Evolutionary conservation across 768 basidiomycete genomes (phyloP).

Genomic region (Strobilomyces dryophilus): DNA sequence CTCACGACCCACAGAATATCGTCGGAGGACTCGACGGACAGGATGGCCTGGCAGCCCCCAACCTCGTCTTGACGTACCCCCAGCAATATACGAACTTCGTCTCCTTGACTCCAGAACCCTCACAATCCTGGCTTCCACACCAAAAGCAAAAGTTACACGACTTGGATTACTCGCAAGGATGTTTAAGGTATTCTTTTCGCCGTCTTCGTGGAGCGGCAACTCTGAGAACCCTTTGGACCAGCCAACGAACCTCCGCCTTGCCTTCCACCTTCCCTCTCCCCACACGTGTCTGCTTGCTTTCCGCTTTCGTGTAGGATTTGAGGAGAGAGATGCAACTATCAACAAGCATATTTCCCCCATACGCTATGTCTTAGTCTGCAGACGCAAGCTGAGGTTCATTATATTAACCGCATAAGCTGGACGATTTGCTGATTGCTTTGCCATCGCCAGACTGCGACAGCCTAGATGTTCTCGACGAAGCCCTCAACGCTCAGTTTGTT

Average conservation of each 20-base stretch:
- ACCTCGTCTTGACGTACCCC: neutral
- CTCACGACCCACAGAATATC: neutral
- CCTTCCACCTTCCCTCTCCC: neutral
- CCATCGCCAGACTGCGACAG: constrained; percentile 44
- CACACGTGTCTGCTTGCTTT: neutral
- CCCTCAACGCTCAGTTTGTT: constrained; percentile 40
- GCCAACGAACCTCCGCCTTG: neutral
- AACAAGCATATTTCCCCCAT: constrained; percentile 45
- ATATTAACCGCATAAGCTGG: neutral
- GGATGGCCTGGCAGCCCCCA: neutral
- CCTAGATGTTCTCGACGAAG: constrained; percentile 44
- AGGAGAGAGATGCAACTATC: constrained; percentile 46
- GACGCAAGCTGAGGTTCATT: constrained; percentile 38
- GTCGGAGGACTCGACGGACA: neutral
- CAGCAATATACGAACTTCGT: neutral
- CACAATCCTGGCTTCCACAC: neutral
- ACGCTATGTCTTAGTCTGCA: constrained; percentile 56
- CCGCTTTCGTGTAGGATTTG: constrained; percentile 50
- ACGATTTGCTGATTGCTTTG: neutral
- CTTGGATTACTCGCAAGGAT: neutral
- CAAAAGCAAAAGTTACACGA: too few species aligned
- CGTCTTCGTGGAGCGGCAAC: constrained; percentile 4
- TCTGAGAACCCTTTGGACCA: constrained; percentile 12
- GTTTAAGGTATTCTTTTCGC: neutral
- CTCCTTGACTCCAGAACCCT: neutral